A percentile compares a stretch with the other conserved stretches of the same genome.
phyloP scores from a whole-genome alignment of 129 eudicot species.

The Flaveria brownii region DNA sequence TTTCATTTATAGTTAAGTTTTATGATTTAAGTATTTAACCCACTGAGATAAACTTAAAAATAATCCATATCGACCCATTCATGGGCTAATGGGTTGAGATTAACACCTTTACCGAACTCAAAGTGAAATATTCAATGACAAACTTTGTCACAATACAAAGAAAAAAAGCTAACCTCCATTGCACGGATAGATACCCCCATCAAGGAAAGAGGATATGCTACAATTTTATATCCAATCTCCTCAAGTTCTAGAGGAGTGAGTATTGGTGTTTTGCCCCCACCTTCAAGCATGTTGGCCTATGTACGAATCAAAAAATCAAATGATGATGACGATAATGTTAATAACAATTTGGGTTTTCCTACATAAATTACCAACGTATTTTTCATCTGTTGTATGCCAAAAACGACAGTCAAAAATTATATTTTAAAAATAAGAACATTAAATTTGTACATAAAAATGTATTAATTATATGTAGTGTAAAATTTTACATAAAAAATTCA shows the following conservation, averaged over 20 bases:
- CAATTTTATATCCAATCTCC: conserved; percentile 78
- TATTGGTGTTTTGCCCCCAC: conserved; percentile 96
- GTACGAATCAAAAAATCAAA: conserved; percentile 12
- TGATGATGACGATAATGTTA: background rate
- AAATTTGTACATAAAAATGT: background rate
- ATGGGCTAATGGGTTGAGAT: background rate
- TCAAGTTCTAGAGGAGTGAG: conserved; percentile 84
- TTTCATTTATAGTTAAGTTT: background rate
- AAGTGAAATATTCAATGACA: background rate
- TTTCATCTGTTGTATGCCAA: background rate
- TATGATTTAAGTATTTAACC: background rate
- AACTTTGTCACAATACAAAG: background rate
- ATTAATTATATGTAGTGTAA: background rate
- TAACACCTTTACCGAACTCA: background rate
- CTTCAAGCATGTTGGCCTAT: conserved; percentile 99
- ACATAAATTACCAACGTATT: background rate
- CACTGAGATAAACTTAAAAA: background rate
- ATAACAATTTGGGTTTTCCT: background rate
- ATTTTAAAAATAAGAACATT: background rate
- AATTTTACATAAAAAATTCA: background rate
- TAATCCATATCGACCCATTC: background rate
- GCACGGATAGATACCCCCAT: conserved; percentile 90
- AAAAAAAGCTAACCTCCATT: conserved; percentile 62
- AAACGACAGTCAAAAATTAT: background rate
- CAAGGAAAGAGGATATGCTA: conserved; percentile 91